A percentile compares a stretch with the other conserved stretches of the same genome.
Conservation (phyloP, 176 grass and related monocot species). For the Urochloa ruziziensis region DNA sequence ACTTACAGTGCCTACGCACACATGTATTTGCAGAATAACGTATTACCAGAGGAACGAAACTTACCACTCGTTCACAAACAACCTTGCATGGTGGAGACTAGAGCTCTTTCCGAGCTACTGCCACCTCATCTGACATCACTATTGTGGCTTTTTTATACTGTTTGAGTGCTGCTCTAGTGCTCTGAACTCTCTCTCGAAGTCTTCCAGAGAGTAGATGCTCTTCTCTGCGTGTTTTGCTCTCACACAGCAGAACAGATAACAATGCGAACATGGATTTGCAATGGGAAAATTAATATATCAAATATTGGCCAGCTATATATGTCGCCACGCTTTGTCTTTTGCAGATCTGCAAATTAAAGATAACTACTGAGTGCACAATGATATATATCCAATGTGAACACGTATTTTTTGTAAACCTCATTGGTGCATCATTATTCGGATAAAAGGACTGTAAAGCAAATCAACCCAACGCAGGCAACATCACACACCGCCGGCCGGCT, state of each 20-base stretch:
- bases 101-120: too few species aligned
- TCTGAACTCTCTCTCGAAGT: not conserved
- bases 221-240: not conserved
- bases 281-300: not conserved
- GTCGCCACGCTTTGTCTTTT: not conserved
- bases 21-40: not conserved
- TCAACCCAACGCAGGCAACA: slow-evolving; percentile 6
- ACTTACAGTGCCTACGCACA: not conserved
- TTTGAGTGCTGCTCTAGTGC: not conserved
- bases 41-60: too few species aligned
- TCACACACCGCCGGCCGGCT: not conserved
- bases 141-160: not conserved
- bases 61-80: too few species aligned
- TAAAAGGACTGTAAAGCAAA: slow-evolving; percentile 3
- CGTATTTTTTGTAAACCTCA: not conserved
- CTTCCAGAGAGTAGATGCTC: not conserved
- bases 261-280: not conserved
- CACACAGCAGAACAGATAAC: not conserved
- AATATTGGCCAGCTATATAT: not conserved
- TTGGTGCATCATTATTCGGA: not conserved
- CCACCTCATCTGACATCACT: not conserved
- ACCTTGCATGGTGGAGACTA: too few species aligned
- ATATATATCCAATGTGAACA: slow-evolving; percentile 8
- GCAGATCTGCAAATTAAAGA: not conserved
- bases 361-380: not conserved